Evolutionary conservation across 1,284 basidiomycete genomes (phyloP).

Genomic region (Coriolopsis trogii): DNA sequence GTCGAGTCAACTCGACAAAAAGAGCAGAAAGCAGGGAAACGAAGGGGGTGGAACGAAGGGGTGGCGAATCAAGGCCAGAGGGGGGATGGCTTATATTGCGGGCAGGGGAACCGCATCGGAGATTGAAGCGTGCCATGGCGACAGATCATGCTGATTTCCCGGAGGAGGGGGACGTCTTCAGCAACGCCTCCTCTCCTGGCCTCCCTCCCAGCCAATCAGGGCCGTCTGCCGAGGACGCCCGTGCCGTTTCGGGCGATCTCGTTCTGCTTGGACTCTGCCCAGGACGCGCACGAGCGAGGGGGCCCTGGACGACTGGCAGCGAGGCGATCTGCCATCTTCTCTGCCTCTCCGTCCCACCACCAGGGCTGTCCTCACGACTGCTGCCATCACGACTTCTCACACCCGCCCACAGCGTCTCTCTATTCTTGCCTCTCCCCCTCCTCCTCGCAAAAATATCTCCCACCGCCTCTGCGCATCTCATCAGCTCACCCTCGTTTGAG

Average conservation of each 20-base stretch:
- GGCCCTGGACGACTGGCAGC: too few relatives aligned
- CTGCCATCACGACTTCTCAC: conserved; percentile 29
- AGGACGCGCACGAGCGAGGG: not conserved
- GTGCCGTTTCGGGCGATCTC: not conserved
- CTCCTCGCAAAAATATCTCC: conserved; percentile 14
- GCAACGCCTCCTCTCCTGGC: conserved; percentile 1
- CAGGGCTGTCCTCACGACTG: conserved; percentile 28
- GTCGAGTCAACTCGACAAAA: conserved; percentile 68
- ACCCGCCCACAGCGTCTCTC: not conserved
- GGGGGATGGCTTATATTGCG: conserved; percentile 20
- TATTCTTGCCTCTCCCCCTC: not conserved
- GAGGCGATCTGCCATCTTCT: conserved; percentile 19
- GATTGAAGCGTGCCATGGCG: conserved; percentile 30
- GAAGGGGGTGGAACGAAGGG: conserved; percentile 38
- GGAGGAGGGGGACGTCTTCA: conserved; percentile 5
- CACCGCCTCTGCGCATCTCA: conserved; percentile 5
- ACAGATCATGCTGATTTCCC: conserved; percentile 27
- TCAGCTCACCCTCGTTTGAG: conserved; percentile 16
- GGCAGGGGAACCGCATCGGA: conserved; percentile 12
- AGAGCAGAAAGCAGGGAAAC: conserved; percentile 44
- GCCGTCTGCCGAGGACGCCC: not conserved
- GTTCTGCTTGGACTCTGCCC: not conserved
- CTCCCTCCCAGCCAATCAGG: conserved; percentile 18
- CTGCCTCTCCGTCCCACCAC: too few relatives aligned
- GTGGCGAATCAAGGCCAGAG: conserved; percentile 29